Evolutionary conservation across 352 stramenopile species (phyloP).

Genomic region (Phytophthora tubulina): DNA sequence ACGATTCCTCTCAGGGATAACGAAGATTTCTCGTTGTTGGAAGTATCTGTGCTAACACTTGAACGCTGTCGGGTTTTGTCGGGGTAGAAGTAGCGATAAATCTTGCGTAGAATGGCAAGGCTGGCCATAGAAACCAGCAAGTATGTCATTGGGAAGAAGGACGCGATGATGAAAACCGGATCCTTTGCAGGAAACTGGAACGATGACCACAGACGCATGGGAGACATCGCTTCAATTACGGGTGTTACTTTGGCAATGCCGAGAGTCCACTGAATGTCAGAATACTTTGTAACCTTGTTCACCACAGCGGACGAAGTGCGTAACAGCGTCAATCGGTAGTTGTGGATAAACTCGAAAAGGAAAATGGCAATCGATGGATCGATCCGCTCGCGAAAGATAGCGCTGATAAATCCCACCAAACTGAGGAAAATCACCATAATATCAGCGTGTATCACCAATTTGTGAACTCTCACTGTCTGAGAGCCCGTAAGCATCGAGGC

Average conservation of each 20-base stretch:
- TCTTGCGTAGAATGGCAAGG: slow-evolving; percentile 29
- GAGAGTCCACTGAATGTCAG: slow-evolving; percentile 14
- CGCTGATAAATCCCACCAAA: slow-evolving; percentile 36
- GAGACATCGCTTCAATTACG: slow-evolving; percentile 24
- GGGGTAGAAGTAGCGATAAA: slow-evolving; percentile 20
- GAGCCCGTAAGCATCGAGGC: slow-evolving; percentile 28
- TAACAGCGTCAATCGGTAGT: slow-evolving; percentile 21
- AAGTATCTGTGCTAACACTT: slow-evolving; percentile 15
- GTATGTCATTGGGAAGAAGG: slow-evolving; percentile 33
- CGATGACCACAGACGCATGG: slow-evolving; percentile 36
- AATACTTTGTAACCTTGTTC: slow-evolving; percentile 19
- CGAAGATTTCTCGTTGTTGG: slow-evolving; percentile 18
- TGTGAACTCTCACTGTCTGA: slow-evolving; percentile 32
- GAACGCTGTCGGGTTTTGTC: slow-evolving; percentile 20
- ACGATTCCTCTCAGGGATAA: slow-evolving; percentile 20
- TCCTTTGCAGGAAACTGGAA: slow-evolving; percentile 34
- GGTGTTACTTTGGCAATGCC: slow-evolving; percentile 23
- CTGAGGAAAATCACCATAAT: slow-evolving; percentile 41
- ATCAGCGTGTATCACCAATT: slow-evolving; percentile 47
- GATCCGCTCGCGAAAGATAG: slow-evolving; percentile 41
- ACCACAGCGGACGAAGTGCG: slow-evolving; percentile 21
- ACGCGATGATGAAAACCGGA: slow-evolving; percentile 27
- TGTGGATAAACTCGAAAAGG: slow-evolving; percentile 39
- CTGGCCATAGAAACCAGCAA: slow-evolving; percentile 18
- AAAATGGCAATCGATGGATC: slow-evolving; percentile 42